Conservation (phyloP, 805 yeast genomes). For the Candida jianshihensis region DNA sequence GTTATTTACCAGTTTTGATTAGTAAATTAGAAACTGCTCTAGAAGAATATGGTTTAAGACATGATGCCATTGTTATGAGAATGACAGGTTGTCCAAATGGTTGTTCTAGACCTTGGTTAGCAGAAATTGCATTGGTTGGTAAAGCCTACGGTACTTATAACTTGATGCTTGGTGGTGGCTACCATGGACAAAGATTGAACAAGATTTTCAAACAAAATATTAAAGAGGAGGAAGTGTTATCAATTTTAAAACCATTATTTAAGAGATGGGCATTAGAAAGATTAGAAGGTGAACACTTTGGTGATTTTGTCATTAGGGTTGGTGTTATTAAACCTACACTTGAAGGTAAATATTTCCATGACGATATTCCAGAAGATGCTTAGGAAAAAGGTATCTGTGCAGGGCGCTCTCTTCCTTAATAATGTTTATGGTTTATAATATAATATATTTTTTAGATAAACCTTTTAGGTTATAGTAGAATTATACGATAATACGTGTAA, state of each 20-base stretch:
- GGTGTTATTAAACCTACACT: conserved; percentile 85
- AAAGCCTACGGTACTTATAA: conserved; percentile 92
- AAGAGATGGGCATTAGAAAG: conserved; percentile 93
- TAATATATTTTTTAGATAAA: too few species aligned
- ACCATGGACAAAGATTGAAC: conserved; percentile 86
- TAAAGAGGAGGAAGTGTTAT: conserved; percentile 82
- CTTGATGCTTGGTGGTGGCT: conserved; percentile 93
- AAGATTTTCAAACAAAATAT: conserved; percentile 83
- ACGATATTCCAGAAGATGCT: conserved; percentile 63
- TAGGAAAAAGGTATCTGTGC: neutral
- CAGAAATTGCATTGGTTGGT: conserved; percentile 93
- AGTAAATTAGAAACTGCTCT: conserved; percentile 77
- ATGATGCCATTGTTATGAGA: conserved; percentile 91
- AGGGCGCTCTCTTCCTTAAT: neutral
- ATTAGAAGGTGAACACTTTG: conserved; percentile 87
- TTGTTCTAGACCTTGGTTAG: conserved; percentile 97
- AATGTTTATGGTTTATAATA: conserved; percentile 1
- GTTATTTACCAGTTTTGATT: conserved; percentile 74
- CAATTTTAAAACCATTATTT: conserved; percentile 74
- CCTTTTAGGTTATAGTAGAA: too few species aligned
- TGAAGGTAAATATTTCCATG: conserved; percentile 93
- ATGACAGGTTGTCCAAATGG: conserved; percentile 99
- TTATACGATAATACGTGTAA: too few species aligned
- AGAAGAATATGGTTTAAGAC: conserved; percentile 89
- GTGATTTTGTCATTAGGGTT: conserved; percentile 82